These are phyloP conservation scores for Prosopis cineraria DNA, from an alignment of 306 rosid genomes.

Conservation along the genomic window DNA sequence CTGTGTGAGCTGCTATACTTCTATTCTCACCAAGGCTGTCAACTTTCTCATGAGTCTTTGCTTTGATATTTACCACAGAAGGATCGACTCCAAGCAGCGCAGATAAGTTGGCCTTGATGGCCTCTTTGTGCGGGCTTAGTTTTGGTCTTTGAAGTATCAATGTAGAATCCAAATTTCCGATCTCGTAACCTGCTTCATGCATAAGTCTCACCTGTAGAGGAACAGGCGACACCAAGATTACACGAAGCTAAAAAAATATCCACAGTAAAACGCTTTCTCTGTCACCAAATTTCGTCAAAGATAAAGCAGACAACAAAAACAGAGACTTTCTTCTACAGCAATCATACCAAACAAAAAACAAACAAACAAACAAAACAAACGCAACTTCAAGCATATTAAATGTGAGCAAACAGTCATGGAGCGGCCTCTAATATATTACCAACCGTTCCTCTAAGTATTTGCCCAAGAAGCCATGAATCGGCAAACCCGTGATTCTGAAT, in stretches of 20 bases:
- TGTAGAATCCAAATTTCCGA: conserved; percentile 91
- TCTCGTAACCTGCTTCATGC: conserved; percentile 90
- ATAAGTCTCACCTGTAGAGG: conserved; percentile 79
- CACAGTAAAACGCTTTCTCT: background rate
- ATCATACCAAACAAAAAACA: too few relatives aligned
- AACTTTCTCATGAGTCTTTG: conserved; percentile 96
- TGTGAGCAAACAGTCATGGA: background rate
- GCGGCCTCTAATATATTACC: conserved; percentile 5
- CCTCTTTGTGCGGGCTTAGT: conserved; percentile 93
- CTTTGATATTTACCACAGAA: conserved; percentile 85
- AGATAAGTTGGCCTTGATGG: conserved; percentile 82
- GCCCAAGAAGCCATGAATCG: background rate
- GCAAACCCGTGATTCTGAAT: background rate
- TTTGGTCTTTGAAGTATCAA: conserved; percentile 95
- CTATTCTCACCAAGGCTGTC: conserved; percentile 97
- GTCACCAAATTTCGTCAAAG: conserved; percentile 14
- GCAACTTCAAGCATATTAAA: conserved; percentile 10
- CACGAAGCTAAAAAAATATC: conserved; percentile 18
- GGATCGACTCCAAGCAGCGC: conserved; percentile 88
- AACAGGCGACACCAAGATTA: background rate
- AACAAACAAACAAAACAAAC: background rate
- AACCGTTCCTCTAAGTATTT: conserved; percentile 8
- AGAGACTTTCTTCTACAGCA: background rate
- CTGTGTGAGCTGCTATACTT: conserved; percentile 97
- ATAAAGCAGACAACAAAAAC: conserved; percentile 8